A percentile compares a stretch with the other conserved stretches of the same genome.
Evolutionary conservation across 208 protist species (phyloP).

Genomic region (Endotrypanum monterogeii): DNA sequence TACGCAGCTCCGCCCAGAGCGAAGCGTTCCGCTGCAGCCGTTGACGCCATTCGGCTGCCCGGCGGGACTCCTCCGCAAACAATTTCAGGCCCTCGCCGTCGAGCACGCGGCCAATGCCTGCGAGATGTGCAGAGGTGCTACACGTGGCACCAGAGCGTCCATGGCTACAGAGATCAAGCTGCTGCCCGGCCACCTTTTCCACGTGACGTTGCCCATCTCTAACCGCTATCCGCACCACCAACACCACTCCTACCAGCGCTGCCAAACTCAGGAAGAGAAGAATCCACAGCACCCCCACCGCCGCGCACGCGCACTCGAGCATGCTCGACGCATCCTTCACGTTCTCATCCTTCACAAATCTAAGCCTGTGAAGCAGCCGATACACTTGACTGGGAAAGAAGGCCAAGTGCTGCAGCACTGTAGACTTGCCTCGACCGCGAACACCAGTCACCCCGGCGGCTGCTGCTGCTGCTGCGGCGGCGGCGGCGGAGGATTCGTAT

Average conservation of each 20-base stretch:
- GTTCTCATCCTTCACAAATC: slow-evolving; percentile 5
- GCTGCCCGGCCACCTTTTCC: not conserved
- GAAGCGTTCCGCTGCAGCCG: slow-evolving; percentile 17
- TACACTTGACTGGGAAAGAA: slow-evolving; percentile 13
- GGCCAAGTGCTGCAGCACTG: not conserved
- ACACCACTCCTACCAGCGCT: slow-evolving; percentile 12
- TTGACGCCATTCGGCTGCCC: slow-evolving; percentile 11
- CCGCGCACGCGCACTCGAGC: slow-evolving; percentile 20
- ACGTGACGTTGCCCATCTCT: not conserved
- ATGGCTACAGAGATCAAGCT: slow-evolving; percentile 6
- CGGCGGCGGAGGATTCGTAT: not conserved
- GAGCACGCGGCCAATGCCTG: slow-evolving; percentile 6
- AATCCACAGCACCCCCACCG: slow-evolving; percentile 11
- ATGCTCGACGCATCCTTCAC: not conserved
- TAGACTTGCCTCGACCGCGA: not conserved
- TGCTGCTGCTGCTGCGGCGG: not conserved
- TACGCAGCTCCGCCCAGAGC: slow-evolving; percentile 11
- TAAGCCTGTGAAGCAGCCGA: slow-evolving; percentile 5
- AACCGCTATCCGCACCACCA: slow-evolving; percentile 13
- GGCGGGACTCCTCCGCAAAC: slow-evolving; percentile 17
- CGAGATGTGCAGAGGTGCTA: not conserved
- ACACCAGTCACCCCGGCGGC: not conserved
- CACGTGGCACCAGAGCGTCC: not conserved
- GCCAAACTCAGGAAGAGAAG: slow-evolving; percentile 13
- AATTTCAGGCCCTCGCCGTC: not conserved